phyloP scores from a whole-genome alignment of 306 rosid species.

The apple (Malus domestica) region ASM211411v1 NC_041798.1:38298001-38298500 shows the following conservation, averaged over 20 bases:
- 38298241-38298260: constrained; percentile 6
- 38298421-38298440: neutral
- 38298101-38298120: constrained; percentile 42
- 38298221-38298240: neutral
- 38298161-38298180: constrained; percentile 91
- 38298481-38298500: constrained; percentile 86
- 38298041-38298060: neutral
- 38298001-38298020: neutral
- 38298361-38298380: constrained; percentile 70
- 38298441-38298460: constrained; percentile 68
- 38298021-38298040: neutral
- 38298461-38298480: constrained; percentile 92
- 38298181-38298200: constrained; percentile 32
- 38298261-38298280: neutral
- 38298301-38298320: constrained; percentile 98
- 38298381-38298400: constrained; percentile 25
- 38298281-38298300: constrained; percentile 11
- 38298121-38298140: constrained; percentile 90
- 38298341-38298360: constrained; percentile 87
- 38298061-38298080: neutral
- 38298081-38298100: constrained; percentile 15
- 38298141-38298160: constrained; percentile 92
- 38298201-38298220: constrained; percentile 6
- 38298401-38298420: constrained; percentile 12
- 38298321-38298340: constrained; percentile 95